phyloP scores from a whole-genome alignment of 805 yeast genomes.

The Candida piceae region DNA sequence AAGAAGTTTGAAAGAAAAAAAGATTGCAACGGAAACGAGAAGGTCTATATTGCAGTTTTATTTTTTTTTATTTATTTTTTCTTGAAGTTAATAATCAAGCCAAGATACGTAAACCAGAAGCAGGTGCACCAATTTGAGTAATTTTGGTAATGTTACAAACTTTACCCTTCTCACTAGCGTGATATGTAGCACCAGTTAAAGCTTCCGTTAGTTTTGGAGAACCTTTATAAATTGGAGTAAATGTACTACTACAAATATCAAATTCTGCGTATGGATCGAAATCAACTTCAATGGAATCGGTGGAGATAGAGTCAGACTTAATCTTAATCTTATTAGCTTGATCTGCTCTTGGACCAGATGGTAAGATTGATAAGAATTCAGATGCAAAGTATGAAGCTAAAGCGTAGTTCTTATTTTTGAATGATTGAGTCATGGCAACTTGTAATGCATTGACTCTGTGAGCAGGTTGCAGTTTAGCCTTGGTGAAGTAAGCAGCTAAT shows the following conservation, averaged over 20 bases:
- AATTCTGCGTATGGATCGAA: slow-evolving; percentile 91
- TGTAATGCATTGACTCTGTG: slow-evolving; percentile 86
- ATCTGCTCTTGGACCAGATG: slow-evolving; percentile 78
- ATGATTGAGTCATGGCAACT: slow-evolving; percentile 92
- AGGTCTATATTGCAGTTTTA: too few species aligned
- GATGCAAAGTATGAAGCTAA: slow-evolving; percentile 87
- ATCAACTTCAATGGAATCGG: slow-evolving; percentile 85
- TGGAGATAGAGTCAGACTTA: slow-evolving; percentile 72
- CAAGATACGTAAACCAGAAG: slow-evolving; percentile 74
- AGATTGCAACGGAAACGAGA: too few species aligned
- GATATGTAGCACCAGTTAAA: slow-evolving; percentile 85
- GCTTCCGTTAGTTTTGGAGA: slow-evolving; percentile 68
- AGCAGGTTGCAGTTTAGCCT: slow-evolving; percentile 71
- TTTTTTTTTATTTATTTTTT: too few species aligned
- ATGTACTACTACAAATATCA: slow-evolving; percentile 81
- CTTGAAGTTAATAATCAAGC: slow-evolving; percentile 12
- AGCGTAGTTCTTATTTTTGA: slow-evolving; percentile 81
- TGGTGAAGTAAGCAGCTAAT: slow-evolving; percentile 93
- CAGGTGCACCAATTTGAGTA: slow-evolving; percentile 83
- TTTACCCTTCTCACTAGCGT: slow-evolving; percentile 69
- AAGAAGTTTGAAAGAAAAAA: too few species aligned
- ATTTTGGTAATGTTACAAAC: slow-evolving; percentile 71
- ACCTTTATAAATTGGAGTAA: slow-evolving; percentile 84
- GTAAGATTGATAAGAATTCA: slow-evolving; percentile 66
- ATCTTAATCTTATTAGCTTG: slow-evolving; percentile 80